Conservation (phyloP, 257 asterid genomes). For the Phtheirospermum japonicum region DNA sequence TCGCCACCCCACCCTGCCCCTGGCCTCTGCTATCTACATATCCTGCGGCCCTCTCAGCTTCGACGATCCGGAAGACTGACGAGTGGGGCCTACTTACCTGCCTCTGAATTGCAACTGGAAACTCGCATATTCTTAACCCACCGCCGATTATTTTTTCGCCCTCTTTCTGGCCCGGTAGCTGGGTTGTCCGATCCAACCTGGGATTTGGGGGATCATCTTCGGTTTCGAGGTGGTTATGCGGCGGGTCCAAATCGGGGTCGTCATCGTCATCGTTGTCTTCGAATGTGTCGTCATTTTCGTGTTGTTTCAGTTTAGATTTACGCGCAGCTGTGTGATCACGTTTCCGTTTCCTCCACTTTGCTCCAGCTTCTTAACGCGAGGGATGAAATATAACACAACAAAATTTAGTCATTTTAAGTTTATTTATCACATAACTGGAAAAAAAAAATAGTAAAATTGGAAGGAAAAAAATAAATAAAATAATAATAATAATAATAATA, state of each 20-base stretch:
- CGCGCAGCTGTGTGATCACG: conserved; percentile 61
- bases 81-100: conserved; percentile 74
- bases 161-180: conserved; percentile 39
- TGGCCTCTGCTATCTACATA: conserved; percentile 55
- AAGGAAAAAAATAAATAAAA: too few relatives aligned
- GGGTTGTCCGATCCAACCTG: conserved; percentile 39
- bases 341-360: conserved; percentile 94
- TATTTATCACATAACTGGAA: background rate
- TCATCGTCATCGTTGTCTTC: conserved; percentile 91
- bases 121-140: conserved; percentile 55
- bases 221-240: conserved; percentile 42
- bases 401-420: conserved; percentile 5
- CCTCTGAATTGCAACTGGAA: conserved; percentile 71
- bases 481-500: too few relatives aligned
- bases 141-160: conserved; percentile 55
- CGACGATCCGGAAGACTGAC: conserved; percentile 56
- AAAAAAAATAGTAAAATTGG: too few relatives aligned
- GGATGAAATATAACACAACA: conserved; percentile 1
- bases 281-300: conserved; percentile 58
- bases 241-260: conserved; percentile 62
- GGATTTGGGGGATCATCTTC: conserved; percentile 49
- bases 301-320: conserved; percentile 57
- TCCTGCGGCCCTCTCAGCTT: conserved; percentile 60
- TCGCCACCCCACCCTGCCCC: conserved; percentile 42
- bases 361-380: conserved; percentile 58